Base-by-base conservation (phyloP, 2,329 filamentous ascomycete species). In the Pseudomassariella vexata region DNA sequence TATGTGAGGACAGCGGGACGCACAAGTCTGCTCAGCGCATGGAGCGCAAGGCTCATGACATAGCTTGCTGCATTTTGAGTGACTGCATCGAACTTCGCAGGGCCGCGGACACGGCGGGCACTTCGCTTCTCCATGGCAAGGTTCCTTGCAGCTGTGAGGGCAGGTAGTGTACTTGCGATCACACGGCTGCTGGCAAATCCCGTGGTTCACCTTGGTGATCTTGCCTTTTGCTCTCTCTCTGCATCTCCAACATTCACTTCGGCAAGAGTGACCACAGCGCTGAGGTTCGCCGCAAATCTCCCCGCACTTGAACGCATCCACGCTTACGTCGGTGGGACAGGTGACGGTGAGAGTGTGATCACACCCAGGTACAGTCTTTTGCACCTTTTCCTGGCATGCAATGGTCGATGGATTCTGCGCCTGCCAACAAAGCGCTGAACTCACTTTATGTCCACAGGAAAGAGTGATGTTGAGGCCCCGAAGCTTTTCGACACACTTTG, bases 41-140 rank as follows among this genome's bases (percentile, higher is more conserved):
- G 78, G 79, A 3, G 59, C 50, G 44, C 80, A 85, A 2, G 76
- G 68, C 43, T 84, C 70, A 16, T 60, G 51, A 46, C 80, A 85
- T 5, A 48, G 49, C 34, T 65, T 65, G n/a, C 45, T 50, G 46
- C 80, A 84, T 32, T 46, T 58, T 0, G 70, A 77, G 50, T 79
- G 77, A 14, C 49, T 57, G 50, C 78, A 83, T 3, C 55, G 53
- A 10, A 73, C 65, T 24, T 78, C 68, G 42, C 79, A 85, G 0
- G 53, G 53, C 9, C 46, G 40, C 1, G 41, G 9, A 45, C 76
- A 82, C 0, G 65, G 62, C 0, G 51, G 50, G 39, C 76, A 81
- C 0, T 48, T 40, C 12, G 50, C 38, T 0, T 56, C 59, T 1
- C 52, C 60, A 42, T 85, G 79, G 36, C 80, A 85, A 1, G 23